These are phyloP conservation scores for Sicyos edulis DNA, from an alignment of 306 rosid genomes.

Conservation along the genomic window DNA sequence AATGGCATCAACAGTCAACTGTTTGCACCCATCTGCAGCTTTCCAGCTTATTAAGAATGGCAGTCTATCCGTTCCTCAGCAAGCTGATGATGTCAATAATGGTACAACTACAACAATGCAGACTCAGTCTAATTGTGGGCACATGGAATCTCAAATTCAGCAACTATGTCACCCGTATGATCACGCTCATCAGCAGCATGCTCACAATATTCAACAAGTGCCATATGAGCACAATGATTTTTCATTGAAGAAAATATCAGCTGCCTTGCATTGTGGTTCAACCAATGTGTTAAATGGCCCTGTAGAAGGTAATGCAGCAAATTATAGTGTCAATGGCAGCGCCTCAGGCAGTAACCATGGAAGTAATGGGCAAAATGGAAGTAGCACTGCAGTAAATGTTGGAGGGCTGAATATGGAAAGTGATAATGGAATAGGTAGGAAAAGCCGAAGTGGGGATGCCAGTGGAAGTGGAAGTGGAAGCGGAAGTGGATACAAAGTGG, in stretches of 20 bases:
- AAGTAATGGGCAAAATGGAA: slow-evolving; percentile 70
- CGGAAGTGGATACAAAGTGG: slow-evolving; percentile 43
- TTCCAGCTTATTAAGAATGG: slow-evolving; percentile 47
- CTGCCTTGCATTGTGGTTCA: slow-evolving; percentile 56
- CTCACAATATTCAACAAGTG: slow-evolving; percentile 32
- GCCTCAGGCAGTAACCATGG: slow-evolving; percentile 70
- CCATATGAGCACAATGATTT: slow-evolving; percentile 39
- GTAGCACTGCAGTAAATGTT: slow-evolving; percentile 43
- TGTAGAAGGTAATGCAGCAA: slow-evolving; percentile 51
- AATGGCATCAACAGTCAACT: slow-evolving; percentile 43
- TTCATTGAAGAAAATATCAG: slow-evolving; percentile 48
- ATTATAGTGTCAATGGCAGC: slow-evolving; percentile 55
- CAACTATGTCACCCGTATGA: slow-evolving; percentile 39
- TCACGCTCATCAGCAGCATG: slow-evolving; percentile 29
- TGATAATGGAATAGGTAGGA: slow-evolving; percentile 39
- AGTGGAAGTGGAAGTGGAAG: slow-evolving; percentile 52
- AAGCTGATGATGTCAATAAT: slow-evolving; percentile 34
- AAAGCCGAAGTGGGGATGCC: slow-evolving; percentile 59
- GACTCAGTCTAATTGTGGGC: slow-evolving; percentile 39
- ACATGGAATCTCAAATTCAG: slow-evolving; percentile 35
- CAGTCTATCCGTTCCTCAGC: slow-evolving; percentile 12
- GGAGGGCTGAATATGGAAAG: slow-evolving; percentile 55
- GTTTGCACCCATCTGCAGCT: slow-evolving; percentile 38
- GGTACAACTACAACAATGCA: slow-evolving; percentile 26
- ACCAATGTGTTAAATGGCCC: slow-evolving; percentile 48